Percentiles rank a stretch among this genome's conserved stretches.
Evolutionary conservation across 495 filamentous ascomycete genomes (phyloP).

Genomic region (Parathielavia appendiculata): DNA sequence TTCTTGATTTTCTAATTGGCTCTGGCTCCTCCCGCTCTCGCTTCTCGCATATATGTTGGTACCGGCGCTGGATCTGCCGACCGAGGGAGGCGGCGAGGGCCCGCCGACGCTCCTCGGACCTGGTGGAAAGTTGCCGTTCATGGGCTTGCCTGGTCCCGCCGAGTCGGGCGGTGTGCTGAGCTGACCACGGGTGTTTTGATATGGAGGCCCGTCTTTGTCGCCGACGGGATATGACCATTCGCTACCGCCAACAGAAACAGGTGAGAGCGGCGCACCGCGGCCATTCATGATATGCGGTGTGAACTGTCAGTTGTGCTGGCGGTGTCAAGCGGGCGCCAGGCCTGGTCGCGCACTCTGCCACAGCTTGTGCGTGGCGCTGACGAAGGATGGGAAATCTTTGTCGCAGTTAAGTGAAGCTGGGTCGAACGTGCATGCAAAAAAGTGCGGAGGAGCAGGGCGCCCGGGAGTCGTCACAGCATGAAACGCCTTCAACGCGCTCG

Average conservation of each 20-base stretch:
- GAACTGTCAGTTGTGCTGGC: constrained; percentile 16
- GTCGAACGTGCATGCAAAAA: constrained; percentile 1
- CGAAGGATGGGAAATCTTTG: constrained; percentile 2
- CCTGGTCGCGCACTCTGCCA: constrained; percentile 12
- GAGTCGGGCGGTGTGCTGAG: constrained; percentile 68
- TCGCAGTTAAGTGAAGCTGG: constrained; percentile 6
- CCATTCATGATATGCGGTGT: constrained; percentile 42
- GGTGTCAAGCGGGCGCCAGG: constrained; percentile 19
- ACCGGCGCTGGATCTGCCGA: constrained; percentile 70
- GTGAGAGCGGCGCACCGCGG: constrained; percentile 66
- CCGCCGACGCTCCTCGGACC: constrained; percentile 50
- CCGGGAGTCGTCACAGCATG: constrained; percentile 18
- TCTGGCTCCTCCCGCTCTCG: constrained; percentile 52
- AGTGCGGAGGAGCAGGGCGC: constrained; percentile 4
- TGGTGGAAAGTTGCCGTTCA: constrained; percentile 52
- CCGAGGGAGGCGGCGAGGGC: constrained; percentile 80
- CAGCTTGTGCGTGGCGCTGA: constrained; percentile 7
- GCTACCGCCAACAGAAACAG: constrained; percentile 73
- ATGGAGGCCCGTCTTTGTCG: constrained; percentile 49
- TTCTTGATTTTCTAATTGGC: constrained; percentile 46
- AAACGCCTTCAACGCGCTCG: constrained; percentile 17
- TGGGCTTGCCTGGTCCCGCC: constrained; percentile 54
- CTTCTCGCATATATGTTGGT: constrained; percentile 61
- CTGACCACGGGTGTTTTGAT: constrained; percentile 54
- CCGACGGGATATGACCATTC: constrained; percentile 77